Evolutionary conservation across 306 rosid species (phyloP).

Genomic region (Nissolia schottii): DNA sequence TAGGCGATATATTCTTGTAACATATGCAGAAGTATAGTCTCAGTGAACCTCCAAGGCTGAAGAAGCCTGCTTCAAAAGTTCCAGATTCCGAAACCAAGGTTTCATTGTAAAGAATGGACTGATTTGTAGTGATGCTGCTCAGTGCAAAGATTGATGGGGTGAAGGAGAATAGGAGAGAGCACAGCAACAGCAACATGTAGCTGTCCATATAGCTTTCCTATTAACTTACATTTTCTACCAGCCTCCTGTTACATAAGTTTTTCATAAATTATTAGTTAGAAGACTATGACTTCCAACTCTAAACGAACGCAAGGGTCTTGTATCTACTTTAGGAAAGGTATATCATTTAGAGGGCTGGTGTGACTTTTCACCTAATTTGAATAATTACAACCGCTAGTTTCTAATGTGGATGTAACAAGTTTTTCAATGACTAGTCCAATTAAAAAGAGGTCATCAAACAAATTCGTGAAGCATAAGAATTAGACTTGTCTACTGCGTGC

Average conservation of each 20-base stretch:
- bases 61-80: conserved; percentile 27
- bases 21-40: conserved; percentile 25
- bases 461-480: not conserved
- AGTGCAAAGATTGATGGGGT: not conserved
- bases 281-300: not conserved
- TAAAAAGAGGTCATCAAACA: not conserved
- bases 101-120: no score
- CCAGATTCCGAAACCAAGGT: no score
- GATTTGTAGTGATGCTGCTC: not conserved
- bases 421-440: not conserved
- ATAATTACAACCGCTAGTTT: not conserved
- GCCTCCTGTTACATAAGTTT: no score
- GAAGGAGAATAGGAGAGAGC: not conserved
- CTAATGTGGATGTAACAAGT: not conserved
- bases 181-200: not conserved
- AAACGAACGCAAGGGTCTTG: no score
- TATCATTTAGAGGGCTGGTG: no score
- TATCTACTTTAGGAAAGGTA: no score
- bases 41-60: conserved; percentile 13
- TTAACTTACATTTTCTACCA: no score
- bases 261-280: not conserved
- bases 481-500: not conserved
- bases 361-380: not conserved
- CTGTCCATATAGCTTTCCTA: not conserved
- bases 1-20: conserved; percentile 24